phyloP scores from a whole-genome alignment of 75 land plant species.

The Sequoia sempervirens region DNA sequence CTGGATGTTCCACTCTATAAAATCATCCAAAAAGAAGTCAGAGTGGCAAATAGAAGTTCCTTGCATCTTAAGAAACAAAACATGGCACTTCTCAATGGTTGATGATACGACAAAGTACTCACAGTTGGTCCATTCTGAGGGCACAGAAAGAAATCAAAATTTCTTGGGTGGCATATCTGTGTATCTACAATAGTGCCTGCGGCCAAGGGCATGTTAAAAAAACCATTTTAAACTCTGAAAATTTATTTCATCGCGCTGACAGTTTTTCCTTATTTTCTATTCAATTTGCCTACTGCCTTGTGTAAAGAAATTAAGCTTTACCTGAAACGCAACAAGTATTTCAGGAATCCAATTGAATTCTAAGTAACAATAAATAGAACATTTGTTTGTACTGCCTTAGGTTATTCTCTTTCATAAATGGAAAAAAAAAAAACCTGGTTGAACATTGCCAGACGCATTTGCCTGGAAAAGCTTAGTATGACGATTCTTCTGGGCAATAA shows the following conservation, averaged over 20 bases:
- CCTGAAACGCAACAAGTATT: no score
- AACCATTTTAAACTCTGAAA: no score
- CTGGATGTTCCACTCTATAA: conserved; percentile 51
- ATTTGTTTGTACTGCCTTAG: no score
- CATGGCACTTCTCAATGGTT: no score
- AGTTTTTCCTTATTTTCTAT: no score
- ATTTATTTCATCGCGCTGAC: no score
- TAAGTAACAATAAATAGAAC: no score
- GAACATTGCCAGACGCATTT: not conserved
- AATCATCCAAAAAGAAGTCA: not conserved
- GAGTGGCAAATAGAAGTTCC: not conserved
- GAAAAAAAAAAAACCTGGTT: not conserved
- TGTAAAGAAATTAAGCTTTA: no score
- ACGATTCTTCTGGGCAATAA: conserved; percentile 40
- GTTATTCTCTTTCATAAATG: no score
- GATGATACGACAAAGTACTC: conserved; percentile 2
- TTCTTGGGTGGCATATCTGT: conserved; percentile 58
- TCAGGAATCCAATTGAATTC: no score
- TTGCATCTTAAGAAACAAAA: not conserved
- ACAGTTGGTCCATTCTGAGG: conserved; percentile 73
- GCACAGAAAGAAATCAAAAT: conserved; percentile 83
- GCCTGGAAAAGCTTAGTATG: conserved; percentile 13
- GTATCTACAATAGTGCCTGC: conserved; percentile 69
- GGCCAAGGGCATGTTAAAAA: not conserved
- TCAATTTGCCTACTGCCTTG: no score